These are phyloP conservation scores for Helicosporidium sp. DNA, from an alignment of 139 green algal species.

Conservation along the genomic window DNA sequence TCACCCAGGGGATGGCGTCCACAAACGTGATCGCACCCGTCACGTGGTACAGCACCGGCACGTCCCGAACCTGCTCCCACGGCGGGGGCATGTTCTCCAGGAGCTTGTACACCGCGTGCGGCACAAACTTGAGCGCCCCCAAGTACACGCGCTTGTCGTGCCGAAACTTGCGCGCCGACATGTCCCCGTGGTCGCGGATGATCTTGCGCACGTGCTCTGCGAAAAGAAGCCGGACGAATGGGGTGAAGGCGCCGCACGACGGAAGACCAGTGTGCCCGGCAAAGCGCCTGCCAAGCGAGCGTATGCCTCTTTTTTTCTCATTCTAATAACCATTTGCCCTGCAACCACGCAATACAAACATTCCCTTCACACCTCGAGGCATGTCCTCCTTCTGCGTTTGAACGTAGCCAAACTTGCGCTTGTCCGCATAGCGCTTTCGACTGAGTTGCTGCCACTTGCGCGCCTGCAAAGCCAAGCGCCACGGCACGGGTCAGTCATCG, in stretches of 20 bases:
- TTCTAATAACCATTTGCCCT: too few relatives aligned
- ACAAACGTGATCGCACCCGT: constrained; percentile 98
- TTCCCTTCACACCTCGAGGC: constrained; percentile 39
- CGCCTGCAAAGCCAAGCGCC: constrained; percentile 55
- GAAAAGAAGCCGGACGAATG: too few relatives aligned
- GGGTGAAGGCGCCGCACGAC: too few relatives aligned
- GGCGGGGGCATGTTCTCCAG: constrained; percentile 99
- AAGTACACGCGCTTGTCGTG: constrained; percentile 98
- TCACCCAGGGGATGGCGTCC: constrained; percentile 88
- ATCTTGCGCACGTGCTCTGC: constrained; percentile 94
- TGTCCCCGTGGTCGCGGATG: constrained; percentile 94
- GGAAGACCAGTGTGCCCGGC: too few relatives aligned
- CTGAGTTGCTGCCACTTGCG: constrained; percentile 88
- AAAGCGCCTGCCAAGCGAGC: too few relatives aligned
- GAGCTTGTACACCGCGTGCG: constrained; percentile 97
- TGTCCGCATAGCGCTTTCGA: constrained; percentile 74
- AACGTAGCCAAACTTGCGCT: constrained; percentile 75
- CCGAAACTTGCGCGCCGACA: constrained; percentile 88
- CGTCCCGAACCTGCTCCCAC: constrained; percentile 94
- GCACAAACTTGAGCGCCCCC: constrained; percentile 96
- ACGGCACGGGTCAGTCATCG: too few relatives aligned
- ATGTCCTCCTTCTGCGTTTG: constrained; percentile 91
- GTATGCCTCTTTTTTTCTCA: too few relatives aligned
- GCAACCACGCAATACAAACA: too few relatives aligned
- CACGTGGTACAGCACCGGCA: constrained; percentile 94